Conservation (phyloP, 1,284 basidiomycete genomes). For the Paramarasmius palmivorus region DNA sequence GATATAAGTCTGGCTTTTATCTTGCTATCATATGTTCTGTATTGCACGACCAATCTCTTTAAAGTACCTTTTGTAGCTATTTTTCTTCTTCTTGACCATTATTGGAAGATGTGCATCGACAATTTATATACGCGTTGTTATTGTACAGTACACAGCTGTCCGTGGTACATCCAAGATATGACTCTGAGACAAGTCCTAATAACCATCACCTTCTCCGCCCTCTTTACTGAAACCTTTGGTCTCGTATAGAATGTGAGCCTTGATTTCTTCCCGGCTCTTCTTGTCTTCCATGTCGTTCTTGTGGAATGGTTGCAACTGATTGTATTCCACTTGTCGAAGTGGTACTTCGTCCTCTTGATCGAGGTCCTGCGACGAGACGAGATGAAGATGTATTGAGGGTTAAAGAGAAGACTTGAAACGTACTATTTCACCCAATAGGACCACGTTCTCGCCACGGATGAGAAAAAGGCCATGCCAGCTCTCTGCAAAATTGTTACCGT, state of each 20-base stretch:
- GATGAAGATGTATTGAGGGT: constrained; percentile 10
- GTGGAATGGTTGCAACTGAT: constrained; percentile 70
- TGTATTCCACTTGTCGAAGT: constrained; percentile 73
- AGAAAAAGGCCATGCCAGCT: constrained; percentile 87
- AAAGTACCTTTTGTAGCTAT: constrained; percentile 18
- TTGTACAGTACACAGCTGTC: constrained; percentile 6
- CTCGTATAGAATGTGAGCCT: constrained; percentile 76
- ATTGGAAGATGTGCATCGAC: neutral
- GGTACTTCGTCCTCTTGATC: constrained; percentile 90
- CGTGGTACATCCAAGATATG: neutral
- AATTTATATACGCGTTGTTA: neutral
- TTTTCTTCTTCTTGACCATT: constrained; percentile 16
- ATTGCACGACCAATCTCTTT: constrained; percentile 1
- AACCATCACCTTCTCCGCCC: constrained; percentile 89
- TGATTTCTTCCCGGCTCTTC: constrained; percentile 70
- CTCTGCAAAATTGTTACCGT: constrained; percentile 79
- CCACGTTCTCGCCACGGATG: constrained; percentile 98
- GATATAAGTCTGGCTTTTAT: neutral
- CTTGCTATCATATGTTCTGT: constrained; percentile 5
- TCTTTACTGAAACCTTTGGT: constrained; percentile 85
- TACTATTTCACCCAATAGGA: constrained; percentile 95
- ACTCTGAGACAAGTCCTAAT: constrained; percentile 37
- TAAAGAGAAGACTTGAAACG: constrained; percentile 34
- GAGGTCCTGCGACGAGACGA: constrained; percentile 66
- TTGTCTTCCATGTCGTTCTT: constrained; percentile 69